Evolutionary conservation across 208 protist genomes (phyloP), one percentile per base, ranked within the genome.

Genomic region (Trichomonas vaginalis): DNA sequence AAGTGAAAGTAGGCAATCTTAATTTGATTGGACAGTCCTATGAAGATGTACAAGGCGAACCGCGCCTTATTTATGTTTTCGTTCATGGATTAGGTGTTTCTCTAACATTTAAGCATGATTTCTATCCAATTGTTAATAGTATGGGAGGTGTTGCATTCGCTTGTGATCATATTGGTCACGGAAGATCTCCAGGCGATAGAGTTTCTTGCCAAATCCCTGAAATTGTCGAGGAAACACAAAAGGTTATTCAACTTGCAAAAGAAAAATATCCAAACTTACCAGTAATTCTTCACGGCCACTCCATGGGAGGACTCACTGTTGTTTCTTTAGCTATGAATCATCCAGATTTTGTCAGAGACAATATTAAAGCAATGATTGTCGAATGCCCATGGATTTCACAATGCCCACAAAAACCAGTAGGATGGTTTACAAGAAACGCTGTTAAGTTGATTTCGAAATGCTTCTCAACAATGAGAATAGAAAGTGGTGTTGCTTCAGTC

Each of bases 351-450:
- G 15, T 92, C 0, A 48, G 32, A 35, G 21, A 92, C 27, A 51
- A 51, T 39, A 10, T 92, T 35, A 39, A 51, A 1, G 12, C 21
- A 12, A 4, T 35, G 4, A 92, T 92, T 39, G 42, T 45, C 17
- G 86, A 92, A 92, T 42, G 40, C 0, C 86, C 86, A 35, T 92
- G 86, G 86, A 92, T 92, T 92, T 92, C 86, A 27, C 86, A 4
- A 48, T 92, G 86, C 86, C 86, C 86, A 39, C 86, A 92, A 32
- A 6, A 32, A 12, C 14, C 23, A 47, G 27, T 32, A 8, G 15
- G 27, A 17, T 15, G 27, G 9, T 48, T 17, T 17, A 17, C 37
- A 14, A 46, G 27, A 4, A 9, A 39, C 10, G 42, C 0, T 27
- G 8, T 88, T 0, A 42, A 40, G 47, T n/a, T 45, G 39, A 47